Base-by-base conservation (phyloP, 1,284 basidiomycete genomes). In the Pseudozyma hubeiensis region DNA sequence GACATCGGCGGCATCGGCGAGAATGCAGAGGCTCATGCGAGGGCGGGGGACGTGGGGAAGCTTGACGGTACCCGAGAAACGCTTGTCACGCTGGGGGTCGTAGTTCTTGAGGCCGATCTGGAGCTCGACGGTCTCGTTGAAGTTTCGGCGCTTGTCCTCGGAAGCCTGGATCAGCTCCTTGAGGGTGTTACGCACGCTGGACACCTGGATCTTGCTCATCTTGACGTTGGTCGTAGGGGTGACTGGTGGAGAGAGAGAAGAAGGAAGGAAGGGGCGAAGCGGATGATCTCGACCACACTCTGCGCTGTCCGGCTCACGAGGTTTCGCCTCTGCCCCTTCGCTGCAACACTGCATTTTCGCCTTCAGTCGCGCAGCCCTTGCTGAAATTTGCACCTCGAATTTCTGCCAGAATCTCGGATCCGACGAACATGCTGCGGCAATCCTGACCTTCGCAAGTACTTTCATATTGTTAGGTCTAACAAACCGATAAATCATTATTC, bases 11-110 rank as follows among this genome's bases (percentile, higher is more conserved):
- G 95, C 96, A 88, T 99, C 96, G 76, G 95, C 96, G 81, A 99
- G 92, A 90, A 99, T 97, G 90, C 96, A 98, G 85, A 99, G 91
- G 83, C 92, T 93, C 96, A 99, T 98, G 88, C 96, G 92, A 64
- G 96, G 96, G 81, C 96, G 94, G 82, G 97, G 97, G 79, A 98
- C 90, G 86, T 97, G 90, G 83, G 96, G 96, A 62, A 99, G 90
- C 88, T 93, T 94, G 79, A 45, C 69, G 48, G 81, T 81, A 71
- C 78, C 77, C 55, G 75, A 78, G 82, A 84, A 84, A 83, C 82
- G 82, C 80, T 84, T 84, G 81, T 84, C 82, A 79, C 82, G 81
- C 77, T 83, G 74, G 44, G 82, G 79, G 78, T 84, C 82, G 79
- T 84, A 84, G 78, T 82, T 82, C 82, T 84, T 84, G 63, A 84